Conservation (phyloP, 352 stramenopile genomes). For the Halophytophthora batemanensis region DNA sequence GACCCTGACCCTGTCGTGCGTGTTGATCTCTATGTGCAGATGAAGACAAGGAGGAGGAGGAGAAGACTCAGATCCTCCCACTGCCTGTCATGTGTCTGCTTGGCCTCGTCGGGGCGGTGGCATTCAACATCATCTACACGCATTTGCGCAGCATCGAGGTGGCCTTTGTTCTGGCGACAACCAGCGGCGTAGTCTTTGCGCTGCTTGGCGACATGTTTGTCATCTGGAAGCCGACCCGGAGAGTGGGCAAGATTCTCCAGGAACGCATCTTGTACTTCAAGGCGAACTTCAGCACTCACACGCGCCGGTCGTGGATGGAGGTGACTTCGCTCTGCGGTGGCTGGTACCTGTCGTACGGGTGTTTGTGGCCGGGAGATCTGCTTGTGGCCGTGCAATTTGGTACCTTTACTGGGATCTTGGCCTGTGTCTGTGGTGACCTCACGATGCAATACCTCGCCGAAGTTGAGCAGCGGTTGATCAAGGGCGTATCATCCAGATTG, state of each 20-base stretch:
- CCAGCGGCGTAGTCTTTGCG: slow-evolving; percentile 73
- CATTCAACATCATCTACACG: slow-evolving; percentile 89
- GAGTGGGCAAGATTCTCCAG: slow-evolving; percentile 77
- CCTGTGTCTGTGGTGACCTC: slow-evolving; percentile 71
- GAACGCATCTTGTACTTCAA: slow-evolving; percentile 68
- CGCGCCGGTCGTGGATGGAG: slow-evolving; percentile 53
- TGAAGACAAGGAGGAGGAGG: slow-evolving; percentile 33
- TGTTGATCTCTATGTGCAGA: slow-evolving; percentile 15
- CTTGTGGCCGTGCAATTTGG: slow-evolving; percentile 75
- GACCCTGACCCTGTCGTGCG: slow-evolving; percentile 2
- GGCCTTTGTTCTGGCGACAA: slow-evolving; percentile 74
- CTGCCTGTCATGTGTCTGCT: slow-evolving; percentile 81
- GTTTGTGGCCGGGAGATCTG: slow-evolving; percentile 66
- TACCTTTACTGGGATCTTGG: slow-evolving; percentile 62
- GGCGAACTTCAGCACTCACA: slow-evolving; percentile 56
- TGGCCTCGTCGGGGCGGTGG: slow-evolving; percentile 68
- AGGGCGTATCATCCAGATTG: slow-evolving; percentile 38
- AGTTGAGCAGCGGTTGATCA: slow-evolving; percentile 61
- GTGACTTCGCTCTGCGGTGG: slow-evolving; percentile 45
- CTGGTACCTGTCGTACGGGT: slow-evolving; percentile 66
- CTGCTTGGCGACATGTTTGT: slow-evolving; percentile 83
- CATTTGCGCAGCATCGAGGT: slow-evolving; percentile 78
- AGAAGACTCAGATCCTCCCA: slow-evolving; percentile 71
- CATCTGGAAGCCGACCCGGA: slow-evolving; percentile 77
- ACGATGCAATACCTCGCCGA: slow-evolving; percentile 60